A percentile compares a stretch with the other conserved stretches of the same genome.
These are phyloP conservation scores for Thalassiosira oceanica DNA, from an alignment of 352 stramenopile species.

Conservation along the genomic window DNA sequence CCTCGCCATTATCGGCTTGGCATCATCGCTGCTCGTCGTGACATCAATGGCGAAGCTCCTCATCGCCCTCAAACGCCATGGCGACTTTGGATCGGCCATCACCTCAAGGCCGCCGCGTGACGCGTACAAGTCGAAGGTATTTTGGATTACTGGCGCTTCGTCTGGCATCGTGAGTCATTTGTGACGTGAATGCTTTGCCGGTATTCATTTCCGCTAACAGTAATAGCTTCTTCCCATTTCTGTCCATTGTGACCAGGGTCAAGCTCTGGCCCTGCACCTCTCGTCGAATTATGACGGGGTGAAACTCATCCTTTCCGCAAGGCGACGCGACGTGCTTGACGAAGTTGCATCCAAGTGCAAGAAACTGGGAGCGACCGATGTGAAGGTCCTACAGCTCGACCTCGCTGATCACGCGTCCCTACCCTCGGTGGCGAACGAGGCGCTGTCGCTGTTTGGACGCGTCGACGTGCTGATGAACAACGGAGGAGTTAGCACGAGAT, in stretches of 20 bases:
- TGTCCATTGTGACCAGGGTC: too few species aligned
- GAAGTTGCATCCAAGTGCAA: slow-evolving; percentile 40
- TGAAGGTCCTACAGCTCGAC: slow-evolving; percentile 55
- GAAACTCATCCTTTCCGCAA: slow-evolving; percentile 59
- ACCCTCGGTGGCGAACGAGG: slow-evolving; percentile 14
- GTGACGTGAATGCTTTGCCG: too few species aligned
- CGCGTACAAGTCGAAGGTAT: slow-evolving; percentile 43
- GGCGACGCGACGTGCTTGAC: slow-evolving; percentile 50
- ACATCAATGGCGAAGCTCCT: neutral
- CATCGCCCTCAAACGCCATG: neutral
- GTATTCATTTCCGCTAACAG: too few species aligned
- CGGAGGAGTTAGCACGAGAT: slow-evolving; percentile 57
- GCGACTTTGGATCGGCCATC: neutral
- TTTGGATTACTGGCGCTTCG: slow-evolving; percentile 75
- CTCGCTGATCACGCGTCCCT: slow-evolving; percentile 21
- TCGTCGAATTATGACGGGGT: slow-evolving; percentile 26
- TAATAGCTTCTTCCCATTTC: too few species aligned
- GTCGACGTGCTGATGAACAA: slow-evolving; percentile 69
- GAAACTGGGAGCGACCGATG: neutral
- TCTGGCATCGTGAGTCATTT: too few species aligned
- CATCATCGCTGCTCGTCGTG: neutral
- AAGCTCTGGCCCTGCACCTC: slow-evolving; percentile 51
- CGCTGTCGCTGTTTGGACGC: slow-evolving; percentile 41
- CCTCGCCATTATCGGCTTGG: neutral
- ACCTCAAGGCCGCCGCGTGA: neutral